Evolutionary conservation across 371 early-diverging fungal genomes (phyloP).

Genomic region (Pancytospora epiphaga): DNA sequence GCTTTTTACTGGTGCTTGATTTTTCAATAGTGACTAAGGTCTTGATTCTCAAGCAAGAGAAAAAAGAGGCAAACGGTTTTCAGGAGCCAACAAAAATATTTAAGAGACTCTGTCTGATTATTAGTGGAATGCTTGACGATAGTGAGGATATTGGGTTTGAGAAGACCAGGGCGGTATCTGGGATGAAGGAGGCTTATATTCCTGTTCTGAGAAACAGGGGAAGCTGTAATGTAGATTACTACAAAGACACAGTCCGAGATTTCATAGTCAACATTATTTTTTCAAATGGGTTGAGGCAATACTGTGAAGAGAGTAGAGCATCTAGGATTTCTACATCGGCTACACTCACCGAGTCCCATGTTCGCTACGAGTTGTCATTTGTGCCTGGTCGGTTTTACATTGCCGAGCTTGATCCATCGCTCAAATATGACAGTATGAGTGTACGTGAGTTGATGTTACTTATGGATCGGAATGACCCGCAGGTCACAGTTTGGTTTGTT

Average conservation of each 20-base stretch:
- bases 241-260: slow-evolving; percentile 22
- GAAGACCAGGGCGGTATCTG: background rate
- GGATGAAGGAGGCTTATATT: background rate
- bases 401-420: background rate
- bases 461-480: background rate
- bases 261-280: slow-evolving; percentile 18
- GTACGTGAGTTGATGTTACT: background rate
- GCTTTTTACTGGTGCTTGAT: slow-evolving; percentile 1
- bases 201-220: slow-evolving; percentile 26
- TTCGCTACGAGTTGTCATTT: background rate
- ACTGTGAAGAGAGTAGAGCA: background rate
- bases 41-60: background rate
- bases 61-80: background rate
- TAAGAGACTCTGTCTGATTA: slow-evolving; percentile 1
- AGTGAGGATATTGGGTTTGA: slow-evolving; percentile 38
- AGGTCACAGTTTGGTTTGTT: background rate
- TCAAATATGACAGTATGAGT: background rate
- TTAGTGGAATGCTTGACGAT: slow-evolving; percentile 44
- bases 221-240: slow-evolving; percentile 20
- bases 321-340: no score
- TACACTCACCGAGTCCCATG: background rate
- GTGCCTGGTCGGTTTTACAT: slow-evolving; percentile 19
- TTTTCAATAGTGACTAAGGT: slow-evolving; percentile 5
- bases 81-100: background rate
- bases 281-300: background rate